Conservation (phyloP, 768 basidiomycete genomes). For the Leccinum fibrillosum region DNA sequence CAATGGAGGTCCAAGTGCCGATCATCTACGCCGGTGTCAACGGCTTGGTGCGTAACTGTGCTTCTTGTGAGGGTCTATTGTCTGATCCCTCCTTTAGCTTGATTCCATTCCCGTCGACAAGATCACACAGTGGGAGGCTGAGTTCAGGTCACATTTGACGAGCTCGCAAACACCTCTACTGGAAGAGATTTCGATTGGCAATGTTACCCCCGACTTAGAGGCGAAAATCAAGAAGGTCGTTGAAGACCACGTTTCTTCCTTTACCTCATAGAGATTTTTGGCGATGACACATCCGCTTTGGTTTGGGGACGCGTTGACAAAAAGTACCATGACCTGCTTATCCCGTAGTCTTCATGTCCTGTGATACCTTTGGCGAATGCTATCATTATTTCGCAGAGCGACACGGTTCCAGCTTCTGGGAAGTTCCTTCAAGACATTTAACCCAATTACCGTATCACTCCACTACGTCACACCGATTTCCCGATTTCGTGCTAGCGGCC, state of each 20-base stretch:
- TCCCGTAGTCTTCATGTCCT: constrained; percentile 18
- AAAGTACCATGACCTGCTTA: constrained; percentile 14
- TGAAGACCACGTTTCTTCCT: constrained; percentile 82
- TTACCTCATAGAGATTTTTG: constrained; percentile 51
- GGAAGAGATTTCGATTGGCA: constrained; percentile 78
- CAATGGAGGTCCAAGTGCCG: constrained; percentile 96
- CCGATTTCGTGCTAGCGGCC: not conserved
- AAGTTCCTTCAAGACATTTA: not conserved
- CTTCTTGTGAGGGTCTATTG: not conserved
- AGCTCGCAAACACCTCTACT: constrained; percentile 74
- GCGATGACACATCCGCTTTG: constrained; percentile 10
- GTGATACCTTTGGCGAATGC: constrained; percentile 27
- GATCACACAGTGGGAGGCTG: constrained; percentile 90
- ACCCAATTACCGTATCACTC: not conserved
- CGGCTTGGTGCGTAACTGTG: constrained; percentile 70
- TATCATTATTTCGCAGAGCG: constrained; percentile 28
- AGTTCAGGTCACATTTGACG: constrained; percentile 86
- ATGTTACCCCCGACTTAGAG: constrained; percentile 87
- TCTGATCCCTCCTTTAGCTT: constrained; percentile 46
- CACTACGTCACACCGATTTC: not conserved
- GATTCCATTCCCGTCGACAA: constrained; percentile 94
- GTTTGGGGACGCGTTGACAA: constrained; percentile 17
- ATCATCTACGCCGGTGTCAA: constrained; percentile 99
- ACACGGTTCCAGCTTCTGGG: not conserved
- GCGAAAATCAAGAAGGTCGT: constrained; percentile 93